Percentiles rank a stretch among this genome's conserved stretches.
Conservation (phyloP, 169 alveolate genomes). For the Plasmodium chabaudi region DNA sequence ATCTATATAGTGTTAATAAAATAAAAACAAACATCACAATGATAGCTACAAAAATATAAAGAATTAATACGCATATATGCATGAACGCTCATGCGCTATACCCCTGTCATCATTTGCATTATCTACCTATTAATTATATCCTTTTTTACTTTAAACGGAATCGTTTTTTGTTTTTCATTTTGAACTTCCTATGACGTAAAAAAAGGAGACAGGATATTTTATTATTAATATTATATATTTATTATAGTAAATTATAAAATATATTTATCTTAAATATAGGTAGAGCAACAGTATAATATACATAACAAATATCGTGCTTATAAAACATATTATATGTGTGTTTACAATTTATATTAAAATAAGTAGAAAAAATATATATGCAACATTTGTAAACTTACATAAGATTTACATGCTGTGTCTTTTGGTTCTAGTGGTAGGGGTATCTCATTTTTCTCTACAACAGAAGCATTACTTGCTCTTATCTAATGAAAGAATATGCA, state of each 20-base stretch:
- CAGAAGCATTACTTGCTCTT: slow-evolving; percentile 11
- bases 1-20: slow-evolving; percentile 4
- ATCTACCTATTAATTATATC: slow-evolving; percentile 36
- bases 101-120: neutral
- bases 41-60: too few relatives aligned
- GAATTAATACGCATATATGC: neutral
- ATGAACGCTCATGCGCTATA: neutral
- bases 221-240: neutral
- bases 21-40: neutral
- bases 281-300: too few relatives aligned
- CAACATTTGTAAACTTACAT: neutral
- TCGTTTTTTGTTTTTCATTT: neutral
- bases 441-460: slow-evolving; percentile 26
- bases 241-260: too few relatives aligned
- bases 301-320: neutral
- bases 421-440: slow-evolving; percentile 11
- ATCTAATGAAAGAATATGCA: slow-evolving; percentile 17
- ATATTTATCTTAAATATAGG: too few relatives aligned
- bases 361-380: neutral
- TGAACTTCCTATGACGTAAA: slow-evolving; percentile 6
- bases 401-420: neutral
- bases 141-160: slow-evolving; percentile 10
- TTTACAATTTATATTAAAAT: neutral
- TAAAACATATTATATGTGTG: neutral
- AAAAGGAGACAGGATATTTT: neutral